Evolutionary conservation across 139 green algal species (phyloP).

Genomic region (Marvania coccoides): DNA sequence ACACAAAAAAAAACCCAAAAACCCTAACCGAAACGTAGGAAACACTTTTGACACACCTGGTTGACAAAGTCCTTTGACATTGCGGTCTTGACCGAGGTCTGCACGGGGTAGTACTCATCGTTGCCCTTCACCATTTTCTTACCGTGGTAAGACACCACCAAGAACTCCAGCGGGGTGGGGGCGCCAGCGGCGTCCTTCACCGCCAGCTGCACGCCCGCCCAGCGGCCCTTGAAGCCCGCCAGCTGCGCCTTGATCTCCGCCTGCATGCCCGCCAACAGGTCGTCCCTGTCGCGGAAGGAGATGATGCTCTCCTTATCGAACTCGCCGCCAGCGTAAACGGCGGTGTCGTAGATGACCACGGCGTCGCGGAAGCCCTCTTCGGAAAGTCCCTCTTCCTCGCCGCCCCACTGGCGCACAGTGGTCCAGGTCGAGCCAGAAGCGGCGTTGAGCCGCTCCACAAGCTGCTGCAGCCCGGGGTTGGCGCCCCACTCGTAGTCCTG

Average conservation of each 20-base stretch:
- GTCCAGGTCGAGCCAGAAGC: constrained; percentile 1
- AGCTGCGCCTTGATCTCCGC: constrained; percentile 8
- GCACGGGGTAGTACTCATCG: background rate
- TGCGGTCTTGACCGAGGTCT: constrained; percentile 2
- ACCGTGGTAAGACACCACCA: constrained; percentile 1
- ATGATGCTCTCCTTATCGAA: background rate
- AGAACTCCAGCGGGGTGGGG: background rate
- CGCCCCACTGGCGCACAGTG: constrained; percentile 3
- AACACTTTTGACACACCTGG: no score
- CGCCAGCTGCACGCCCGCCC: background rate
- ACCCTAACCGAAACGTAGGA: no score
- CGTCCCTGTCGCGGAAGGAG: background rate
- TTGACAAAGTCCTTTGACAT: constrained; percentile 9
- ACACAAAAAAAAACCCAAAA: no score
- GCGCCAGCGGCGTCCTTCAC: background rate
- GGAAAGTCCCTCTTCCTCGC: background rate
- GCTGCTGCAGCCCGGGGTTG: background rate
- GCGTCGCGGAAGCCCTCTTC: background rate
- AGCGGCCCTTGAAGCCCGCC: background rate
- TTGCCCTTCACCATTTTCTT: background rate
- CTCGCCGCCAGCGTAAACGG: background rate
- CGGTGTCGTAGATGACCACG: constrained; percentile 1
- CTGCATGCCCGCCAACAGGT: constrained; percentile 11
- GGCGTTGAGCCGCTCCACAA: background rate
- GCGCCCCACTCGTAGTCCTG: background rate